phyloP scores from a whole-genome alignment of 192 early-diverging fungal species.

The Backusella psychrophila region DNA sequence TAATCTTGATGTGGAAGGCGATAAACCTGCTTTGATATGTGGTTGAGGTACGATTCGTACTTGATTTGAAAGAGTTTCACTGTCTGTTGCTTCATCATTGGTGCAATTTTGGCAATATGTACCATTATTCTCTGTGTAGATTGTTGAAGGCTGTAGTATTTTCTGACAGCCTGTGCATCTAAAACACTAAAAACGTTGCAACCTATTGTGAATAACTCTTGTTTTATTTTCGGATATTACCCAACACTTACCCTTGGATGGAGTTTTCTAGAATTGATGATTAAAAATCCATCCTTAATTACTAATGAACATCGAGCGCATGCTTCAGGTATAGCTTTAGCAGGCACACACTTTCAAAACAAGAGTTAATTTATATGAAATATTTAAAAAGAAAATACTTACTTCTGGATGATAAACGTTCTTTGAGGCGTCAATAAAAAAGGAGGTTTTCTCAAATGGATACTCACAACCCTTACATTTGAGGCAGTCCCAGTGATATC shows the following conservation, averaged over 20 bases:
- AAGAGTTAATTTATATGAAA: neutral
- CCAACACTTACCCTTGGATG: slow-evolving; percentile 19
- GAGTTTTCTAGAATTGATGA: neutral
- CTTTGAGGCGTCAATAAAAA: slow-evolving; percentile 20
- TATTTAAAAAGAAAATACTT: neutral
- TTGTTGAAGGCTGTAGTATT: slow-evolving; percentile 16
- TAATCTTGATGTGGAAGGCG: neutral
- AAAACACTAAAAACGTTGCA: slow-evolving; percentile 21
- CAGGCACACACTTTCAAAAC: slow-evolving; percentile 10
- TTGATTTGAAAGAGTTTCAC: neutral
- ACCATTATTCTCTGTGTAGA: slow-evolving; percentile 22
- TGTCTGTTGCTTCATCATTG: neutral
- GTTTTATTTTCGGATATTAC: no score
- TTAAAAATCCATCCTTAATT: slow-evolving; percentile 8
- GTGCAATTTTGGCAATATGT: slow-evolving; percentile 22
- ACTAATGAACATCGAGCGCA: slow-evolving; percentile 8
- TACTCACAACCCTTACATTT: slow-evolving; percentile 14
- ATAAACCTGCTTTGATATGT: neutral
- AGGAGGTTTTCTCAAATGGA: slow-evolving; percentile 16
- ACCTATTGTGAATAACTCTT: neutral
- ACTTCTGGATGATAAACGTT: slow-evolving; percentile 27
- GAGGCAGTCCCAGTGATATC: slow-evolving; percentile 29
- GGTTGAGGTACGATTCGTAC: slow-evolving; percentile 23
- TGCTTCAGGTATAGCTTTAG: neutral
- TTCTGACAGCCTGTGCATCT: slow-evolving; percentile 23